phyloP scores from a whole-genome alignment of 331 rosid species.

The Arachis monticola region DNA sequence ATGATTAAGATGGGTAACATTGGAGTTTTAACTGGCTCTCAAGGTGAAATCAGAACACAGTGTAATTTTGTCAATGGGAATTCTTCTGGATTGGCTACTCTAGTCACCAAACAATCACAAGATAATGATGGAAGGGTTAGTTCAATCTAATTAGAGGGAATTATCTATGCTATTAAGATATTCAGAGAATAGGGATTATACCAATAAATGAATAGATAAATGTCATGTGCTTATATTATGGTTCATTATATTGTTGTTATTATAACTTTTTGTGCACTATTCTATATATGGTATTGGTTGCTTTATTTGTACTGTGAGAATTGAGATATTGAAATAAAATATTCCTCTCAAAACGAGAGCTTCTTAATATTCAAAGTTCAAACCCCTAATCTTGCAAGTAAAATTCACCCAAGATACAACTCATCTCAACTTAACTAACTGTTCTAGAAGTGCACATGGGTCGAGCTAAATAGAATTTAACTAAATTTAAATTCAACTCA shows the following conservation, averaged over 20 bases:
- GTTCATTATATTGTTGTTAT: not conserved
- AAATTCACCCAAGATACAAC: too few relatives aligned
- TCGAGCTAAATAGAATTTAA: too few relatives aligned
- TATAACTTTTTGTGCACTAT: not conserved
- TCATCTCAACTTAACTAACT: too few relatives aligned
- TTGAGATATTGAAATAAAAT: too few relatives aligned
- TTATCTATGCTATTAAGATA: not conserved
- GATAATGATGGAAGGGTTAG: constrained; percentile 25
- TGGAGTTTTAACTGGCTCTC: not conserved
- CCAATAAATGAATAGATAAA: not conserved
- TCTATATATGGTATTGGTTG: too few relatives aligned
- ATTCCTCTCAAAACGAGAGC: too few relatives aligned
- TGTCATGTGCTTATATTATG: not conserved
- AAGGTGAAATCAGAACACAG: constrained; percentile 25
- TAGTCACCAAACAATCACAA: constrained; percentile 8
- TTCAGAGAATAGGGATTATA: not conserved
- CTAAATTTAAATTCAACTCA: too few relatives aligned
- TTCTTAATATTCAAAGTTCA: too few relatives aligned
- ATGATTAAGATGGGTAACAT: constrained; percentile 35
- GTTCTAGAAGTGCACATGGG: too few relatives aligned
- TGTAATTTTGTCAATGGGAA: constrained; percentile 18
- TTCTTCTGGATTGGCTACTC: constrained; percentile 20
- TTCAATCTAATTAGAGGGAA: constrained; percentile 22
- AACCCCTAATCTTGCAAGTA: too few relatives aligned
- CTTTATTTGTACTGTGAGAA: too few relatives aligned